These are phyloP conservation scores for Mycena kentingensis DNA, from an alignment of 768 basidiomycete genomes.

Conservation along the genomic window DNA sequence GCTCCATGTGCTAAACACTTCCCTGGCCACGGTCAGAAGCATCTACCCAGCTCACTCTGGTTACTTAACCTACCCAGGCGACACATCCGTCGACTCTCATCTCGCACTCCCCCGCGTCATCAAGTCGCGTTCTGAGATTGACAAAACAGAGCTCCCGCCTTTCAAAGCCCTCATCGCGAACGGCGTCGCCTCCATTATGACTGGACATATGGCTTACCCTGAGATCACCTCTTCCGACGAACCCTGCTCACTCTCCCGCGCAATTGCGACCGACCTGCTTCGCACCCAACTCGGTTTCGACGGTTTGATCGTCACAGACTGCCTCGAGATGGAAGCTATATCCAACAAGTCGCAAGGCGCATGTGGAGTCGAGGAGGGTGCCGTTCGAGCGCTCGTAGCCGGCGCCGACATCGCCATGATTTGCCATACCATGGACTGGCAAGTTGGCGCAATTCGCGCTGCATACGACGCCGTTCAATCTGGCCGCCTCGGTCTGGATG, in stretches of 20 bases:
- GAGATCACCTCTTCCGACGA: constrained; percentile 52
- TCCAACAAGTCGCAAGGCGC: constrained; percentile 46
- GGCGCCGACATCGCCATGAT: constrained; percentile 78
- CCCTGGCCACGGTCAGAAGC: constrained; percentile 75
- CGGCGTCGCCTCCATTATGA: constrained; percentile 62
- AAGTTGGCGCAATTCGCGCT: constrained; percentile 53
- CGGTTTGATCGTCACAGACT: constrained; percentile 72
- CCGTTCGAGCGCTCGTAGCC: constrained; percentile 57
- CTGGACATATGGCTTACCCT: constrained; percentile 73
- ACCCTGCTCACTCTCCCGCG: constrained; percentile 60
- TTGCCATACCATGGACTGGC: constrained; percentile 60
- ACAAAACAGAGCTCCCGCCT: constrained; percentile 55
- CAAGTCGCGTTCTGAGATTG: constrained; percentile 47
- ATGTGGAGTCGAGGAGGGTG: constrained; percentile 53
- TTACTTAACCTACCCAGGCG: too few relatives aligned
- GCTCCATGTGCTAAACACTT: constrained; percentile 73
- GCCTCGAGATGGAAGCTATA: constrained; percentile 77
- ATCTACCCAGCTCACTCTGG: too few relatives aligned
- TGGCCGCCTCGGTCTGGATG: constrained; percentile 43
- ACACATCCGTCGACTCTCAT: constrained; percentile 73
- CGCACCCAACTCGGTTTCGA: constrained; percentile 51
- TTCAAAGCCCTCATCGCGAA: constrained; percentile 50
- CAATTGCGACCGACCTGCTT: constrained; percentile 54
- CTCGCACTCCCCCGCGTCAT: constrained; percentile 62
- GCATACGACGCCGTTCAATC: constrained; percentile 52